A percentile compares a stretch with the other conserved stretches of the same genome.
Evolutionary conservation across 805 yeast species (phyloP).

Genomic region (Starmera caribaea): DNA sequence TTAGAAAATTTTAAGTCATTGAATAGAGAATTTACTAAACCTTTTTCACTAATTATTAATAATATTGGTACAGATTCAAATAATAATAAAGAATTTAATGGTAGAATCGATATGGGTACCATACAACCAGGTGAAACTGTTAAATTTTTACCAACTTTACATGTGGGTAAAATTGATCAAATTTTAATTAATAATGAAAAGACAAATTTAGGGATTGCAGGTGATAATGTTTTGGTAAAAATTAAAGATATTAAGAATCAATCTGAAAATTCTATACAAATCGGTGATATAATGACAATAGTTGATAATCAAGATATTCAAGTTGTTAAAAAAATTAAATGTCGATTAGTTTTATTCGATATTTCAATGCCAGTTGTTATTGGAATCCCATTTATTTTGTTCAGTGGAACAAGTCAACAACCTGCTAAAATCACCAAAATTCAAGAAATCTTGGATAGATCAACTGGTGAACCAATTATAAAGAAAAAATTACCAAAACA

Average conservation of each 20-base stretch:
- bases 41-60: constrained; percentile 83
- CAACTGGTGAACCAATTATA: constrained; percentile 68
- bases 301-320: constrained; percentile 79
- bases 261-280: constrained; percentile 52
- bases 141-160: constrained; percentile 84
- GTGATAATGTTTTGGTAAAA: constrained; percentile 89
- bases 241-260: constrained; percentile 84
- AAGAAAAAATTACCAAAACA: constrained; percentile 85
- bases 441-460: constrained; percentile 79
- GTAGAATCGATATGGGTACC: constrained; percentile 89
- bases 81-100: constrained; percentile 79
- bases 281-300: constrained; percentile 92
- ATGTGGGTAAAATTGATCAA: constrained; percentile 83
- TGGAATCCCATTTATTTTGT: constrained; percentile 87
- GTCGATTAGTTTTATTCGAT: constrained; percentile 82
- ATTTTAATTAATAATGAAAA: constrained; percentile 85
- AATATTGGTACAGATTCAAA: constrained; percentile 58
- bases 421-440: constrained; percentile 81
- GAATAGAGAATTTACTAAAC: constrained; percentile 73
- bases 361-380: constrained; percentile 89
- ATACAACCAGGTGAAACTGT: constrained; percentile 90
- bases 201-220: constrained; percentile 72
- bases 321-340: constrained; percentile 63
- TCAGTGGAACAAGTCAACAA: constrained; percentile 90
- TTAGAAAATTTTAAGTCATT: constrained; percentile 79